phyloP scores from a whole-genome alignment of 1,139 yeast species.

The Suhomyces choctaworum region DNA sequence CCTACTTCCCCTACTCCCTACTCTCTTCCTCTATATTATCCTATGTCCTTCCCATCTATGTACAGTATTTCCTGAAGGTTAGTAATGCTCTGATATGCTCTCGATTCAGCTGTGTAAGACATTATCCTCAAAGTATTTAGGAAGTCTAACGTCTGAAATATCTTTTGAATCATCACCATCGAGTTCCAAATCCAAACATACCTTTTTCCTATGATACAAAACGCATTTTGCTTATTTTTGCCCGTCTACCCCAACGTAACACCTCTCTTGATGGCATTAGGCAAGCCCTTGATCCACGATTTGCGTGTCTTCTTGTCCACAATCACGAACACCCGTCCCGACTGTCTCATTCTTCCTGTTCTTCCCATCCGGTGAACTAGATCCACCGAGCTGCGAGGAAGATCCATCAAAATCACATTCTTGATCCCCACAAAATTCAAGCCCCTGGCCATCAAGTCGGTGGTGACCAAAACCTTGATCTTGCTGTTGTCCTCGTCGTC shows the following conservation, averaged over 20 bases:
- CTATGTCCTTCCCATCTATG: too few species aligned
- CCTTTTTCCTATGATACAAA: conserved; percentile 13
- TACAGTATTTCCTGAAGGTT: conserved; percentile 12
- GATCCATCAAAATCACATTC: conserved; percentile 80
- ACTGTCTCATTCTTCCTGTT: conserved; percentile 88
- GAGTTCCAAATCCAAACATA: conserved; percentile 12
- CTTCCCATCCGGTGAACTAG: conserved; percentile 90
- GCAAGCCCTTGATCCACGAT: conserved; percentile 83
- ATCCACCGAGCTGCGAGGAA: conserved; percentile 83
- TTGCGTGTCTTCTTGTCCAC: conserved; percentile 63
- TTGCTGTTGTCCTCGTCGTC: conserved; percentile 29
- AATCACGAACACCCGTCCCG: conserved; percentile 83
- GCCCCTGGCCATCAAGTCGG: conserved; percentile 90
- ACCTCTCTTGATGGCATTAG: conserved; percentile 64
- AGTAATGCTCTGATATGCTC: conserved; percentile 11
- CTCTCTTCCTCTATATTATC: too few species aligned
- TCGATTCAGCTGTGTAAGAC: conserved; percentile 28
- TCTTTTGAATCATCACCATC: conserved; percentile 30
- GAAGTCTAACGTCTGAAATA: conserved; percentile 36
- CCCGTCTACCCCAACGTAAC: conserved; percentile 42
- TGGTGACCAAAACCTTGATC: conserved; percentile 73
- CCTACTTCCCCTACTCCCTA: too few species aligned
- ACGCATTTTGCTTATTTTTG: conserved; percentile 8
- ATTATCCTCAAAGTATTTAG: conserved; percentile 29
- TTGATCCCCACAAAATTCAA: conserved; percentile 80